phyloP scores from a whole-genome alignment of 495 filamentous ascomycete genomes.

The Hypomontagnella monticulosa region DNA sequence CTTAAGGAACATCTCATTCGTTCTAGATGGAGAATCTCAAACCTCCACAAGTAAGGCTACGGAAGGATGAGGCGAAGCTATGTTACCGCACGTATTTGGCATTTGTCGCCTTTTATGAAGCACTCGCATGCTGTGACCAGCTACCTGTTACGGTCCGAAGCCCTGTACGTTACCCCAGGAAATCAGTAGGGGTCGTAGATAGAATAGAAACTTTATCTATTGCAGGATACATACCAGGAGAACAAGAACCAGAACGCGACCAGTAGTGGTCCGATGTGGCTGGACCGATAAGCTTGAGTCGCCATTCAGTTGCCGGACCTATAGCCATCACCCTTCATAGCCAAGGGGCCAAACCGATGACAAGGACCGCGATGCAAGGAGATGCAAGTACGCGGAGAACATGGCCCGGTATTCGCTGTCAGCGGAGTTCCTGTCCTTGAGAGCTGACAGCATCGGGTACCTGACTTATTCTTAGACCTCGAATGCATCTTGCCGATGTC shows the following conservation, averaged over 20 bases:
- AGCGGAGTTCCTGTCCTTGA: background rate
- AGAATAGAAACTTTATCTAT: slow-evolving; percentile 15
- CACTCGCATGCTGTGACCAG: background rate
- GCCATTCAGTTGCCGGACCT: background rate
- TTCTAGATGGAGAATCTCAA: slow-evolving; percentile 7
- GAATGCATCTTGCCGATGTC: slow-evolving; percentile 5
- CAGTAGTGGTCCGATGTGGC: background rate
- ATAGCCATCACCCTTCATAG: background rate
- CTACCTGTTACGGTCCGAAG: slow-evolving; percentile 7
- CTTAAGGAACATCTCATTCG: background rate
- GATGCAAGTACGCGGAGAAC: background rate
- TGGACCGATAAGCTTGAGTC: background rate
- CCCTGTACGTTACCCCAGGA: slow-evolving; percentile 5
- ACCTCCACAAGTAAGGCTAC: slow-evolving; percentile 10
- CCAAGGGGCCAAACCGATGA: background rate
- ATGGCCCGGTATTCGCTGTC: background rate
- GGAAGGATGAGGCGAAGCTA: slow-evolving; percentile 33
- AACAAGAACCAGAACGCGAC: background rate
- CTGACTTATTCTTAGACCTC: slow-evolving; percentile 20
- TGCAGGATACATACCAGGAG: slow-evolving; percentile 4
- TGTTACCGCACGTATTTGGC: slow-evolving; percentile 3
- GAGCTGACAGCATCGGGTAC: background rate
- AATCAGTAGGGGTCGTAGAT: slow-evolving; percentile 10
- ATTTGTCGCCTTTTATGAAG: background rate
- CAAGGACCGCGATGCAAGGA: background rate